Evolutionary conservation across 768 basidiomycete species (phyloP).

Genomic region (Gyrodon lividus): DNA sequence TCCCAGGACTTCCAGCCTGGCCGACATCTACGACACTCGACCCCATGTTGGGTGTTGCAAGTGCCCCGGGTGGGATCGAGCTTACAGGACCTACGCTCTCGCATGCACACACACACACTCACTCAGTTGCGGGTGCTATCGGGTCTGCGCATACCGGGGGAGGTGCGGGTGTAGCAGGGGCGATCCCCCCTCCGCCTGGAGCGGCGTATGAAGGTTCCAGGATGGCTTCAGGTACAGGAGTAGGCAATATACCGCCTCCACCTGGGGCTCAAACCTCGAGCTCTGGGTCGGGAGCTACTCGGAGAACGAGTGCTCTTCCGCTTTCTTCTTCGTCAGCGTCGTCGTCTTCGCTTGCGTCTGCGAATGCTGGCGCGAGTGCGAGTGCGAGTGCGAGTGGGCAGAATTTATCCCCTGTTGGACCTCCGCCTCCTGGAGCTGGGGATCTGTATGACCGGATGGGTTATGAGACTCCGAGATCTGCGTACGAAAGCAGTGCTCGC

Average conservation of each 20-base stretch:
- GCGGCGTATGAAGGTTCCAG: constrained; percentile 9
- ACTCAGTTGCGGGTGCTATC: neutral
- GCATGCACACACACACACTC: constrained; percentile 11
- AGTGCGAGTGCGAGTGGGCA: neutral
- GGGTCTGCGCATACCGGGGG: constrained; percentile 11
- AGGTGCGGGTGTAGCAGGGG: neutral
- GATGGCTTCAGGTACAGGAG: neutral
- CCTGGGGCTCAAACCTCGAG: constrained; percentile 20
- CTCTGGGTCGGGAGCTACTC: constrained; percentile 13
- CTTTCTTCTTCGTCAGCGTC: constrained; percentile 14
- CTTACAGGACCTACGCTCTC: constrained; percentile 15
- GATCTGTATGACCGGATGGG: constrained; percentile 17
- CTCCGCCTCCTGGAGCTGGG: neutral
- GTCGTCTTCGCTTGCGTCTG: constrained; percentile 12
- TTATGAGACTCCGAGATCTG: constrained; percentile 16
- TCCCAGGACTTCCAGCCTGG: constrained; percentile 34
- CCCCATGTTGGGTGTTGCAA: constrained; percentile 33
- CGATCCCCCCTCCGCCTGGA: constrained; percentile 9
- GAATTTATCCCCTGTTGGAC: neutral
- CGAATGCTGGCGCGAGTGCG: constrained; percentile 8
- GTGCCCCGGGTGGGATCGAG: constrained; percentile 33
- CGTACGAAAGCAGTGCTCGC: constrained; percentile 1
- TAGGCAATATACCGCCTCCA: constrained; percentile 10
- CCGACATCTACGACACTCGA: constrained; percentile 29
- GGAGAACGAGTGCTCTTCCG: constrained; percentile 16